Evolutionary conservation across 1,284 basidiomycete genomes (phyloP).

Genomic region (Fomitopsis palustris): DNA sequence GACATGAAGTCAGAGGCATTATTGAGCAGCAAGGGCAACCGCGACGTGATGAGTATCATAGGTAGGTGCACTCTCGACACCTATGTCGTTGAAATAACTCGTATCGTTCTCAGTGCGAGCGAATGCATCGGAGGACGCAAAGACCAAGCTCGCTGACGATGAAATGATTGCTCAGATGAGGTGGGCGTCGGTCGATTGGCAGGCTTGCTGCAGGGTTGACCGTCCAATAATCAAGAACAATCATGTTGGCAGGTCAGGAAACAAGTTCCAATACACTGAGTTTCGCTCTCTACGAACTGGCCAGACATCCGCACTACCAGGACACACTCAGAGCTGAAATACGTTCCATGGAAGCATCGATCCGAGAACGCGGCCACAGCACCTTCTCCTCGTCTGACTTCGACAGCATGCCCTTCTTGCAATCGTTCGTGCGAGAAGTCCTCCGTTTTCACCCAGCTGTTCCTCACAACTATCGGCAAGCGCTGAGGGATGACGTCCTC

Average conservation of each 20-base stretch:
- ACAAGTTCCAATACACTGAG: constrained; percentile 42
- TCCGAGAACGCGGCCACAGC: constrained; percentile 36
- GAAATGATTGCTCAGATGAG: constrained; percentile 56
- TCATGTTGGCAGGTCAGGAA: constrained; percentile 41
- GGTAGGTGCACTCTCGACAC: constrained; percentile 22
- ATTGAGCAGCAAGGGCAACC: constrained; percentile 24
- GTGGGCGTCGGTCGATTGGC: constrained; percentile 22
- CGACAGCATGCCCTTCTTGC: constrained; percentile 48
- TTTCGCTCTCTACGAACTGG: constrained; percentile 41
- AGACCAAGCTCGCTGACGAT: constrained; percentile 41
- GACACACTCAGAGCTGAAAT: constrained; percentile 39
- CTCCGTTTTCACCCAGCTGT: constrained; percentile 29
- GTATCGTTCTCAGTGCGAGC: constrained; percentile 43
- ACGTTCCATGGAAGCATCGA: constrained; percentile 25
- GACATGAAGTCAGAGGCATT: constrained; percentile 35
- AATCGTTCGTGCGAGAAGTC: constrained; percentile 46
- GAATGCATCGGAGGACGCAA: constrained; percentile 43
- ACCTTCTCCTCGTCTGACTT: constrained; percentile 42
- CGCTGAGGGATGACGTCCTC: constrained; percentile 30
- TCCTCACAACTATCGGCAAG: constrained; percentile 19
- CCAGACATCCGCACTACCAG: constrained; percentile 37
- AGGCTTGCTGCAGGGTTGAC: background rate
- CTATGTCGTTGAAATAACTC: background rate
- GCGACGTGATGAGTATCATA: constrained; percentile 42
- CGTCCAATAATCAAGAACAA: constrained; percentile 4